A percentile compares a stretch with the other conserved stretches of the same genome.
Evolutionary conservation across 495 filamentous ascomycete species (phyloP).

Genomic region (Podospora pseudopauciseta): DNA sequence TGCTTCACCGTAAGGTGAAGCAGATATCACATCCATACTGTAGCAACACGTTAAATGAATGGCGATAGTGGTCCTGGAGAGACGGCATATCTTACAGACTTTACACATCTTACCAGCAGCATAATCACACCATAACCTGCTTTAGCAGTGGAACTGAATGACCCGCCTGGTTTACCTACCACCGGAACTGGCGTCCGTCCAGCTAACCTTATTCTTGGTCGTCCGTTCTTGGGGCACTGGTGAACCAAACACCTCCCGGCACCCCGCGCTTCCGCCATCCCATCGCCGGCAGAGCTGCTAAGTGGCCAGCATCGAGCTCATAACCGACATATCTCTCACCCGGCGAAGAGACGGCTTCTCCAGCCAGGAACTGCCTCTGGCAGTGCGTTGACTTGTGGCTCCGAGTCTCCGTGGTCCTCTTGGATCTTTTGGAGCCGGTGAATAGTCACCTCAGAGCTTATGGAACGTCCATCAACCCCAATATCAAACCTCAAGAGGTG

Average conservation of each 20-base stretch:
- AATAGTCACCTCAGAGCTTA: background rate
- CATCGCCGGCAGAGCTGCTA: background rate
- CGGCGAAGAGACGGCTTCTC: background rate
- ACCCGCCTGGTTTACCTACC: background rate
- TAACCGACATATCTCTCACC: background rate
- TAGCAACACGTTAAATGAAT: no score
- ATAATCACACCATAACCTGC: background rate
- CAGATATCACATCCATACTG: background rate
- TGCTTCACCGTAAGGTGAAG: background rate
- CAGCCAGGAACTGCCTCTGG: background rate
- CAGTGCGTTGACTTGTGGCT: background rate
- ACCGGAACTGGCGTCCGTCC: background rate
- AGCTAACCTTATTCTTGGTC: background rate
- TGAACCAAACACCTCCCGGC: background rate
- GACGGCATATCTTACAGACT: background rate
- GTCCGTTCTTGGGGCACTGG: background rate
- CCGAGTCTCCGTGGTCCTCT: background rate
- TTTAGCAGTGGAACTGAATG: background rate
- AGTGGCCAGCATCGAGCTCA: background rate
- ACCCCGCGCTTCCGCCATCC: background rate
- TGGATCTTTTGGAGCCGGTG: background rate
- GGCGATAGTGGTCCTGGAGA: no score
- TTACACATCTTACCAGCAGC: background rate
- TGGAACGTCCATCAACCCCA: conserved; percentile 3
- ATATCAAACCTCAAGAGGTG: conserved; percentile 43